A percentile compares a stretch with the other conserved stretches of the same genome.
These are phyloP conservation scores for Dichomitus squalens DNA, from an alignment of 1,284 basidiomycete species.

Conservation along the genomic window DNA sequence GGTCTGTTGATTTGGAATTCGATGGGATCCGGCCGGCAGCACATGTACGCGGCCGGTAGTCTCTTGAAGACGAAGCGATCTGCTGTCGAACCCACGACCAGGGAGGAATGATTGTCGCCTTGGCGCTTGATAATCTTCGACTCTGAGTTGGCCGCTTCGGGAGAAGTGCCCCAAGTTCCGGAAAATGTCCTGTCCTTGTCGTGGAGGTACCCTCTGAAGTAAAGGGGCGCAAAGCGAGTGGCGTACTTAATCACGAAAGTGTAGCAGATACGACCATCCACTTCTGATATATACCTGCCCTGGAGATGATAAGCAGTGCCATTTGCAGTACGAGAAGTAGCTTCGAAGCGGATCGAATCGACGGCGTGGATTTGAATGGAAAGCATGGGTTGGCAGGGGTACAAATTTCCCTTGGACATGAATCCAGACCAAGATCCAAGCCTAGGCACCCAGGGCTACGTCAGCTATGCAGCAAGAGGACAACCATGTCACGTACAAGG, in stretches of 20 bases:
- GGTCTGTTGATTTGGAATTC: conserved; percentile 8
- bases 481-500: not conserved
- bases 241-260: conserved; percentile 6
- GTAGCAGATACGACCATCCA: not conserved
- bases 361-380: conserved; percentile 6
- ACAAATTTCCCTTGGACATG: conserved; percentile 6
- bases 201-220: conserved; percentile 11
- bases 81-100: not conserved
- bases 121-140: not conserved
- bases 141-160: not conserved
- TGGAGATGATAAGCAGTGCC: conserved; percentile 4
- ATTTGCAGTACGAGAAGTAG: conserved; percentile 2
- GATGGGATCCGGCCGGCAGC: conserved; percentile 12
- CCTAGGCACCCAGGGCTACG: not conserved
- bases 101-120: not conserved
- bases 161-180: conserved; percentile 10
- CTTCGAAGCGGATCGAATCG: conserved; percentile 2
- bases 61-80: conserved; percentile 14
- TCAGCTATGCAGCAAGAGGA: not conserved
- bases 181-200: conserved; percentile 12
- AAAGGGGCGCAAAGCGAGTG: conserved; percentile 7
- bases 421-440: conserved; percentile 10
- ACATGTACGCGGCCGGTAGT: conserved; percentile 3
- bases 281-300: not conserved
- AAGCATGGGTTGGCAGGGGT: conserved; percentile 12